Conservation (phyloP, 768 basidiomycete genomes). For the Termitomyces sp. region DNA sequence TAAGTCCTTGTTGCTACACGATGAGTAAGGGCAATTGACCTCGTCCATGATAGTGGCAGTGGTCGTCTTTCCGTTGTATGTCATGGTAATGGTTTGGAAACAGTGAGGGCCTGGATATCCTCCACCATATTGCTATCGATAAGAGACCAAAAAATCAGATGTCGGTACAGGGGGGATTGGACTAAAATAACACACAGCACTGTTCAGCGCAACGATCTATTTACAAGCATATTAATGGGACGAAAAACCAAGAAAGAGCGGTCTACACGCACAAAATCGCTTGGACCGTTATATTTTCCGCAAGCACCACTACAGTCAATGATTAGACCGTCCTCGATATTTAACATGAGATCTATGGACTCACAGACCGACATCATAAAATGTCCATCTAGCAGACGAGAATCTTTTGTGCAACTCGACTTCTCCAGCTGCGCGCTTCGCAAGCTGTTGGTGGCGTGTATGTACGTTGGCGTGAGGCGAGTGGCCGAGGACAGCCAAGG, state of each 20-base stretch:
- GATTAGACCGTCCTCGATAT: not conserved
- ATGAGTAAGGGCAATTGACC: conserved; percentile 25
- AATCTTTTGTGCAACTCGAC: conserved; percentile 35
- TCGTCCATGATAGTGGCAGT: conserved; percentile 57
- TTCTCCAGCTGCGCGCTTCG: conserved; percentile 39
- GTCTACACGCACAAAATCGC: conserved; percentile 37
- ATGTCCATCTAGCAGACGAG: conserved; percentile 40
- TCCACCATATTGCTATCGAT: conserved; percentile 42
- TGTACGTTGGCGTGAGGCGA: conserved; percentile 20
- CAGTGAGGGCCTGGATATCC: conserved; percentile 66
- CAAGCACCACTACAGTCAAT: conserved; percentile 46
- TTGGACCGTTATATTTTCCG: conserved; percentile 30
- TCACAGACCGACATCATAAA: conserved; percentile 51
- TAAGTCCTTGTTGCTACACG: not conserved
- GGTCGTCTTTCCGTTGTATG: conserved; percentile 53
- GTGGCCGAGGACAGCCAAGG: conserved; percentile 29
- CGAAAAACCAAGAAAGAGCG: not conserved
- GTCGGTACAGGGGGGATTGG: not conserved
- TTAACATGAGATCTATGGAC: conserved; percentile 2
- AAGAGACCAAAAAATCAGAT: not conserved
- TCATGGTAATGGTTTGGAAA: conserved; percentile 54
- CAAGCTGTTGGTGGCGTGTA: conserved; percentile 42
- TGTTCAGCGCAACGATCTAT: conserved; percentile 56
- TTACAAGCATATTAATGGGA: not conserved
- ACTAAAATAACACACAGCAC: conserved; percentile 21